Conservation (phyloP, 331 rosid genomes). For the Malus hybrid region DNA sequence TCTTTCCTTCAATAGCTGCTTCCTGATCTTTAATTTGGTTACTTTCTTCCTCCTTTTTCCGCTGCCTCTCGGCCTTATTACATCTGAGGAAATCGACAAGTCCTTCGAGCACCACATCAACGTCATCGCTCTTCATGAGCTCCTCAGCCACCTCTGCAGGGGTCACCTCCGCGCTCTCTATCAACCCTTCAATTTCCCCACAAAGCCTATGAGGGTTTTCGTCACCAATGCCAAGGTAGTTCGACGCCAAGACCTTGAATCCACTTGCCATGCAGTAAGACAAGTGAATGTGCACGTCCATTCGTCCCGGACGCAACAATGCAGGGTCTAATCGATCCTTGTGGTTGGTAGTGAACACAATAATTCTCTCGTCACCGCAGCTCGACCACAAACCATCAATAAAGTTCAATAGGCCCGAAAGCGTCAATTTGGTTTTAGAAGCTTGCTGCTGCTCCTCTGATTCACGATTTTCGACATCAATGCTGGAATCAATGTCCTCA, state of each 20-base stretch:
- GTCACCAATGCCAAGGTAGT: conserved; percentile 33
- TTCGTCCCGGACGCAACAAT: conserved; percentile 50
- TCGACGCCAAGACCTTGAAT: conserved; percentile 26
- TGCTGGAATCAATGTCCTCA: conserved; percentile 28
- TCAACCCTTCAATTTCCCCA: conserved; percentile 17
- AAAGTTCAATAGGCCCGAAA: conserved; percentile 46
- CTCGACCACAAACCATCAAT: conserved; percentile 66
- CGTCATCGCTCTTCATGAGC: conserved; percentile 37
- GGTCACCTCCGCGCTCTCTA: conserved; percentile 24
- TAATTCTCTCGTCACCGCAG: conserved; percentile 48
- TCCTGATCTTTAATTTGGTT: background rate
- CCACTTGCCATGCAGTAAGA: conserved; percentile 40
- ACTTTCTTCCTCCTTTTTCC: background rate
- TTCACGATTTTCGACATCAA: background rate
- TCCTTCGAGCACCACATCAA: conserved; percentile 24
- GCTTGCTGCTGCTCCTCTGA: background rate
- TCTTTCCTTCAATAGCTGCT: background rate
- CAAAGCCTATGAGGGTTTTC: conserved; percentile 7
- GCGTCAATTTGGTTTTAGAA: conserved; percentile 6
- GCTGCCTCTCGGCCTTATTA: background rate
- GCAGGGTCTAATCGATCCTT: conserved; percentile 47
- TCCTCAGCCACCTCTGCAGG: conserved; percentile 51
- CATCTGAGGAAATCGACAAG: background rate
- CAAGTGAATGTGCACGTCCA: conserved; percentile 58
- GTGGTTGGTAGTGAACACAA: conserved; percentile 46